Evolutionary conservation across 768 basidiomycete species (phyloP).

Genomic region (Suillus lakei): DNA sequence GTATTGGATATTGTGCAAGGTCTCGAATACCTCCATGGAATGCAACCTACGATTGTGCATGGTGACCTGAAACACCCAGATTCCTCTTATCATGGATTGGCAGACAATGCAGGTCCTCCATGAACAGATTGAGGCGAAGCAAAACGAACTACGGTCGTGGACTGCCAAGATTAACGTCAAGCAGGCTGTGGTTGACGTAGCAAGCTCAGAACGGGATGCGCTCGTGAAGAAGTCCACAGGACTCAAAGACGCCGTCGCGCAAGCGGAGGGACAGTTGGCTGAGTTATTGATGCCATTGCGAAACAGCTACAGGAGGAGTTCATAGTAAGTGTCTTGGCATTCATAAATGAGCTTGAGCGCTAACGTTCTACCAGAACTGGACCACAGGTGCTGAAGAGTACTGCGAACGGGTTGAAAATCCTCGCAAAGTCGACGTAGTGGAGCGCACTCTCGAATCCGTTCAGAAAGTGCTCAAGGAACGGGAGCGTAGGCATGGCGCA

Average conservation of each 20-base stretch:
- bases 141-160: slow-evolving; percentile 96
- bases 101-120: slow-evolving; percentile 96
- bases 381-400: slow-evolving; percentile 63
- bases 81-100: not conserved
- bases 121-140: slow-evolving; percentile 89
- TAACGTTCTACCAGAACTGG: slow-evolving; percentile 55
- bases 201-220: slow-evolving; percentile 82
- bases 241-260: slow-evolving; percentile 49
- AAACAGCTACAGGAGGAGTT: slow-evolving; percentile 66
- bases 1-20: slow-evolving; percentile 43
- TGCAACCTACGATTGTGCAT: slow-evolving; percentile 44
- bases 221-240: slow-evolving; percentile 76
- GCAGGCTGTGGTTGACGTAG: slow-evolving; percentile 82
- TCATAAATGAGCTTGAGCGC: not conserved
- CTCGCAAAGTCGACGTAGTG: slow-evolving; percentile 60
- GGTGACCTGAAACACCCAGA: slow-evolving; percentile 52
- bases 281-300: slow-evolving; percentile 51
- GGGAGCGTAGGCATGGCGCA: slow-evolving; percentile 77
- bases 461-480: slow-evolving; percentile 64
- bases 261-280: slow-evolving; percentile 53
- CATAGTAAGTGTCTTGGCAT: slow-evolving; percentile 44
- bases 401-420: slow-evolving; percentile 60
- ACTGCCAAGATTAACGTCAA: slow-evolving; percentile 86
- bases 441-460: slow-evolving; percentile 66
- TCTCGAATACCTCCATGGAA: slow-evolving; percentile 43